Base-by-base conservation (phyloP, 306 rosid species). In the Cicer judaicum region DNA sequence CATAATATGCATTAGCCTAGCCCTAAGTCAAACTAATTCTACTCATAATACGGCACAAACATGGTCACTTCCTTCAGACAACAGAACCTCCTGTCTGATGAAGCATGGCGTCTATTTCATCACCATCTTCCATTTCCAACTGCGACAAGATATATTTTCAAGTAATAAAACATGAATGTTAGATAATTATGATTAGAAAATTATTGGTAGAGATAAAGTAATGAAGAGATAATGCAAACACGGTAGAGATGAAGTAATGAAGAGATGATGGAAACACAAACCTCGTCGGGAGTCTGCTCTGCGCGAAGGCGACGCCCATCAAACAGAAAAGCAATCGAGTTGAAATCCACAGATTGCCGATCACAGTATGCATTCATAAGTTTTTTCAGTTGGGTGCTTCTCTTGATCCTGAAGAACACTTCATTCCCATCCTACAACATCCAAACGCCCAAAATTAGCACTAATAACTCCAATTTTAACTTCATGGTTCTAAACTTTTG, bases 121-220 rank as follows among this genome's bases (percentile, higher is more conserved):
- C 97, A 5, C 96, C 97, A 21, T 91, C 97, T 78, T 91, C 97
- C 97, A 91, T 91, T 75, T 91, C 95, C 80, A 91, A 73, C 97
- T 91, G 89, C 74, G 76, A n/a, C 38, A 55, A 57, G 62, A 7
- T 36, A 16, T 4, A 43, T 9, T 18, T 6, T 3, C 7, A 10
- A n/a, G 70, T 74, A 15, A 47, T 67, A 69, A 81, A 41, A 43
- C 19, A 60, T 56, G 1, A 48, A 39, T 7, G 11, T 9, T 12
- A 4, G 52, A 2, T 6, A 64, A 66, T 16, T 55, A 11, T 10
- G 7, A 34, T 38, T 16, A 9, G 11, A 47, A 11, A 14, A 14
- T 46, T 8, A 50, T 12, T 40, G 12, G 40, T 1, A 10, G 0
- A 10, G 2, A 24, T 5, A 12, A 38, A 29, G 8, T 7, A 14